Conservation (phyloP, 805 yeast species). For the Pichia exigua region DNA sequence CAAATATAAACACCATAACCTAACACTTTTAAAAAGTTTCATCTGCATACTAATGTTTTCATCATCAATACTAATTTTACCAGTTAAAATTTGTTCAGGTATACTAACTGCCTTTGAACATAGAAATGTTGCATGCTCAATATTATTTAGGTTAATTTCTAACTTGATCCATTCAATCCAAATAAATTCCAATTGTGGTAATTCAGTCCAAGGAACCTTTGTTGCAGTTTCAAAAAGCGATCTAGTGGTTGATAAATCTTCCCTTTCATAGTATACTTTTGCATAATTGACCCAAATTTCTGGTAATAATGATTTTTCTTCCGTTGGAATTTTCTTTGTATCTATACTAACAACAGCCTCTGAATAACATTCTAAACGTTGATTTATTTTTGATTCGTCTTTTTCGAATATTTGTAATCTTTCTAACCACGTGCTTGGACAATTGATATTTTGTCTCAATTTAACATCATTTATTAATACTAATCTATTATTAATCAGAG, state of each 20-base stretch:
- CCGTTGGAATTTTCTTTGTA: slow-evolving; percentile 42
- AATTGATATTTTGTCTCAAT: slow-evolving; percentile 52
- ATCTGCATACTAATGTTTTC: slow-evolving; percentile 43
- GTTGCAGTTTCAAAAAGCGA: slow-evolving; percentile 55
- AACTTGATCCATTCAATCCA: slow-evolving; percentile 74
- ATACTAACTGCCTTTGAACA: slow-evolving; percentile 28
- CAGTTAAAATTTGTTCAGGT: slow-evolving; percentile 15
- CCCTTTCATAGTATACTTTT: slow-evolving; percentile 45
- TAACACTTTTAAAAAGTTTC: slow-evolving; percentile 50
- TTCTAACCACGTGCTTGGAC: slow-evolving; percentile 62
- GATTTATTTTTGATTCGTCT: slow-evolving; percentile 25
- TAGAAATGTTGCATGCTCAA: slow-evolving; percentile 31
- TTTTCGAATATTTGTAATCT: slow-evolving; percentile 41
- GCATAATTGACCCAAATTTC: slow-evolving; percentile 70
- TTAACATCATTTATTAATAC: slow-evolving; percentile 59
- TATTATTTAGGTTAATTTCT: slow-evolving; percentile 43
- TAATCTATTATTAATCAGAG: slow-evolving; percentile 47
- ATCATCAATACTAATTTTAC: slow-evolving; percentile 30
- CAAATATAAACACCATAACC: slow-evolving; percentile 66
- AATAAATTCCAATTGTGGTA: slow-evolving; percentile 58
- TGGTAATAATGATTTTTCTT: slow-evolving; percentile 33
- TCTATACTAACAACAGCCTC: slow-evolving; percentile 60
- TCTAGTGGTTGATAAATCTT: slow-evolving; percentile 53
- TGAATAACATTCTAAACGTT: slow-evolving; percentile 50
- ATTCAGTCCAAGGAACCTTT: slow-evolving; percentile 57